Evolutionary conservation across 2,329 filamentous ascomycete species (phyloP), one percentile per base, ranked within the genome.

Genomic region (Myriosclerotinia duriaeana): DNA sequence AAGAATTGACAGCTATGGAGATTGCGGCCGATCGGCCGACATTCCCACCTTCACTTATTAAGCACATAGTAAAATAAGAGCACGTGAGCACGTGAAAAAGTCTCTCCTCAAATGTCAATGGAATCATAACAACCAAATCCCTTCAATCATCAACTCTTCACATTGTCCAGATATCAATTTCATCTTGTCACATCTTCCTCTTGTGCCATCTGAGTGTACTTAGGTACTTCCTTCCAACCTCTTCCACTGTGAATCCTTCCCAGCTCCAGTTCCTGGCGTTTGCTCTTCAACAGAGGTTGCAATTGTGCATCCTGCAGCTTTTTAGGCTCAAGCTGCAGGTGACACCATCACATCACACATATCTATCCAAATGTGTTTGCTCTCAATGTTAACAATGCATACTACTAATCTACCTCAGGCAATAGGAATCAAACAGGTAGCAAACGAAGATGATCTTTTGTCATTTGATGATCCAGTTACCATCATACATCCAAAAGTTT

Each of bases 401-500:
- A 34, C 30, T 34, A 34, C 58, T 61, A 50, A 52, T 40, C 2
- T 8, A 50, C 38, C 34, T 7, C 17, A 36, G 12, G 26, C 36
- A 48, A 15, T 12, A 36, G 30, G 11, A 38, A 38, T 30, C 30
- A 60, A 48, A 60, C 42, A 22, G 20, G 22, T 36, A 17, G 2
- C 56, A 36, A 20, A 20, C 2, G 30, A 38, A 22, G 30, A 50
- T 8, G 58, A 60, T 12, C 44, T 60, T 34, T 22, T 60, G 9
- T 50, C 44, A 20, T 60, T 60, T 50, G 20, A 50, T 48, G 44
- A 60, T 22, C 6, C n/a, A 50, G 58, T 60, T 38, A 38, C 44
- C 20, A 12, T 20, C 56, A 15, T 36, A 36, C 30, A 46, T 17
- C 42, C 56, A 22, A 22, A 22, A 48, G 5, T 34, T 46, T 36